Evolutionary conservation across 2,329 filamentous ascomycete species (phyloP).

Genomic region (Penicillium sp.): DNA sequence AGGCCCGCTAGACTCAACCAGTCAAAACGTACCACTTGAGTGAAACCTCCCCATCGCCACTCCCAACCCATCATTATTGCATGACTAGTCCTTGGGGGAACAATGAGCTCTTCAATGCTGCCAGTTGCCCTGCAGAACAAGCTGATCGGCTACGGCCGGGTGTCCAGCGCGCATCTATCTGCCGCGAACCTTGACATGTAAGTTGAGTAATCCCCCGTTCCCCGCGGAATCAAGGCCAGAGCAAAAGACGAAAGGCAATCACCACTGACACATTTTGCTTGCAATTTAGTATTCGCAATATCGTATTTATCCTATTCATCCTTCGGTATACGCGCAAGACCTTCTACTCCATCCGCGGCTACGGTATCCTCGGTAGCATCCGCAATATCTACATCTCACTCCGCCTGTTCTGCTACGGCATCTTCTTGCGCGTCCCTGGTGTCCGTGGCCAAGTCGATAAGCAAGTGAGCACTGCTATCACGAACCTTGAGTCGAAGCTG

Average conservation of each 20-base stretch:
- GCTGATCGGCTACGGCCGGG: slow-evolving; percentile 39
- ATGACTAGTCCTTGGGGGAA: slow-evolving; percentile 9
- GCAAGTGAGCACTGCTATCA: slow-evolving; percentile 75
- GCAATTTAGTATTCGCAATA: slow-evolving; percentile 68
- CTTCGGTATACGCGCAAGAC: slow-evolving; percentile 76
- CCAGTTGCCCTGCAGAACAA: slow-evolving; percentile 47
- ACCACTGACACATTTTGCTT: slow-evolving; percentile 3
- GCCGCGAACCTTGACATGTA: slow-evolving; percentile 45
- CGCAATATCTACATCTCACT: slow-evolving; percentile 69
- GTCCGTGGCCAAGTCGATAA: slow-evolving; percentile 82
- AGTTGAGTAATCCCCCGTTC: slow-evolving; percentile 21
- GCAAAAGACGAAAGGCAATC: not conserved
- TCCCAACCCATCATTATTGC: slow-evolving; percentile 10
- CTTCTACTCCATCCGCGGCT: slow-evolving; percentile 82
- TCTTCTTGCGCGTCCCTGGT: slow-evolving; percentile 82
- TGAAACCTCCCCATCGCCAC: slow-evolving; percentile 13
- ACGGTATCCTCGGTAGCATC: slow-evolving; percentile 77
- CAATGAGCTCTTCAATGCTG: slow-evolving; percentile 43
- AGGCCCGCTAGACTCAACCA: slow-evolving; percentile 10
- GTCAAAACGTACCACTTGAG: slow-evolving; percentile 13
- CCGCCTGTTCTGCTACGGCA: slow-evolving; percentile 73
- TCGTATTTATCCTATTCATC: slow-evolving; percentile 85
- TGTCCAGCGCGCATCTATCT: slow-evolving; percentile 34
- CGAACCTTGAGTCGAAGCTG: slow-evolving; percentile 80
- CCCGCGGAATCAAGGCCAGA: slow-evolving; percentile 6